Evolutionary conservation across 129 eudicot species (phyloP).

Genomic region (Flaveria ramosissima): DNA sequence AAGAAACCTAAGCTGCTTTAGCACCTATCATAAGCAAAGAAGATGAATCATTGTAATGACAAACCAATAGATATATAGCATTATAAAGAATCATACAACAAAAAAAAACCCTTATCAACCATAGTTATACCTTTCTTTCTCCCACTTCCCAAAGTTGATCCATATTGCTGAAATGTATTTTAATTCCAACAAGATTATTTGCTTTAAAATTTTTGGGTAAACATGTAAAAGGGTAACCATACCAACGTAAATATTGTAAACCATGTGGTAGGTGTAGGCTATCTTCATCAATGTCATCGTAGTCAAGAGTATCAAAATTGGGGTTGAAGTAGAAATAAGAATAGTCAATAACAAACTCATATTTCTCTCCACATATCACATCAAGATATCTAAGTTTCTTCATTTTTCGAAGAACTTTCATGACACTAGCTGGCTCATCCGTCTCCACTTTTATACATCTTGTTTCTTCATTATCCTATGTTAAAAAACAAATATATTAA

Average conservation of each 20-base stretch:
- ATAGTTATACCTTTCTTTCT: slow-evolving; percentile 16
- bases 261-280: not conserved
- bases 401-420: not conserved
- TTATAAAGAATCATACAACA: not conserved
- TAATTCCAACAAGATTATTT: slow-evolving; percentile 11
- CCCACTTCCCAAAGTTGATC: not conserved
- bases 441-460: not conserved
- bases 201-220: not conserved
- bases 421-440: not conserved
- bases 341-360: too few species aligned
- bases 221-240: not conserved
- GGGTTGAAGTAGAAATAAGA: too few species aligned
- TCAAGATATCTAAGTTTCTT: not conserved
- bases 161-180: not conserved
- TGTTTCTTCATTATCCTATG: not conserved
- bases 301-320: too few species aligned
- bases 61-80: not conserved
- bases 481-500: not conserved
- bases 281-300: not conserved
- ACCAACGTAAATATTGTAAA: not conserved
- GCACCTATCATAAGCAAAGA: not conserved
- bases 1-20: not conserved
- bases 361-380: not conserved
- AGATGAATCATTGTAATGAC: not conserved
- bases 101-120: not conserved